Evolutionary conservation across 108 stramenopile species (phyloP).

Genomic region (Cyclotella cryptica): DNA sequence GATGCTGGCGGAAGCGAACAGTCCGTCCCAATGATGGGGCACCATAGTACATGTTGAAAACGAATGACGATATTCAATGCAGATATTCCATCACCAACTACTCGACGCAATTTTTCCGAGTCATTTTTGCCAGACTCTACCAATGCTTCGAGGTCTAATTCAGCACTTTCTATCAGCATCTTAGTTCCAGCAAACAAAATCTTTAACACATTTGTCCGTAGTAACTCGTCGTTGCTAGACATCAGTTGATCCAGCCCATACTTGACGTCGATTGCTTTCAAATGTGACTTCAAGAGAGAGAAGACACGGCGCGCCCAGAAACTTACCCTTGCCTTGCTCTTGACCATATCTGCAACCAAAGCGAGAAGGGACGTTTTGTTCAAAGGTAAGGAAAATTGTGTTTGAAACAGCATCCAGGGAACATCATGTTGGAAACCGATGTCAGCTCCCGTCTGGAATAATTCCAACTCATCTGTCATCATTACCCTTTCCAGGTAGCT

Average conservation of each 20-base stretch:
- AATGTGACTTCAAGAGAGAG: slow-evolving; percentile 18
- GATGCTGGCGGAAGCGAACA: slow-evolving; percentile 32
- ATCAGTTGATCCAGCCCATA: slow-evolving; percentile 41
- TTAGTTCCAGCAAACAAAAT: slow-evolving; percentile 33
- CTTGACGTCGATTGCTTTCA: slow-evolving; percentile 28
- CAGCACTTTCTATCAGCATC: slow-evolving; percentile 17
- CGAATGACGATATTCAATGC: slow-evolving; percentile 37
- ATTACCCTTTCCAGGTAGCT: slow-evolving; percentile 66
- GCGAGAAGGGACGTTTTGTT: slow-evolving; percentile 59
- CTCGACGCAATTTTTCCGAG: slow-evolving; percentile 8
- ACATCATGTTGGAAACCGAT: slow-evolving; percentile 38
- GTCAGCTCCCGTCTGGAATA: slow-evolving; percentile 21
- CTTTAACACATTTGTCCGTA: slow-evolving; percentile 22
- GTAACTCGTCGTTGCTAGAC: slow-evolving; percentile 8
- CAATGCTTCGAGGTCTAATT: slow-evolving; percentile 26
- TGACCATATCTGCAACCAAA: slow-evolving; percentile 67
- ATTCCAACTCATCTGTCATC: slow-evolving; percentile 37
- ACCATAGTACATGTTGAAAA: slow-evolving; percentile 50
- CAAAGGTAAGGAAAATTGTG: slow-evolving; percentile 57
- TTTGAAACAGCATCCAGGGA: slow-evolving; percentile 60
- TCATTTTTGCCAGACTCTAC: slow-evolving; percentile 39
- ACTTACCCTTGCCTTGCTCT: slow-evolving; percentile 41
- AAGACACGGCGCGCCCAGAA: slow-evolving; percentile 31
- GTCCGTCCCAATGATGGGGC: slow-evolving; percentile 23
- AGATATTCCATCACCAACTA: slow-evolving; percentile 22